Conservation (phyloP, 108 stramenopile genomes). For the Pseudonitzschia multiseries region DNA sequence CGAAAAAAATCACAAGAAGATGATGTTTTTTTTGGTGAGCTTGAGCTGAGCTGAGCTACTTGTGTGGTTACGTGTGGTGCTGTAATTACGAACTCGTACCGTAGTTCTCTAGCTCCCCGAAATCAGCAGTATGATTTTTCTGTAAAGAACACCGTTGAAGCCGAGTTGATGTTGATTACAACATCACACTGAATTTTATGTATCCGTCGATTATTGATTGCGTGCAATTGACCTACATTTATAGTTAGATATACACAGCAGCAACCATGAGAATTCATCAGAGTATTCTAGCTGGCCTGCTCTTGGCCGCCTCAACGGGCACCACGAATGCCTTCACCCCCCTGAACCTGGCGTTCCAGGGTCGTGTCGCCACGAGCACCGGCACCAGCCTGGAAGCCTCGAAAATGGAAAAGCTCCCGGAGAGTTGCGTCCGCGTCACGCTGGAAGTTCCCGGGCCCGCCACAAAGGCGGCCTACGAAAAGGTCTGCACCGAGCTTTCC, state of each 20-base stretch:
- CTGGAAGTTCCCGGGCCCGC: constrained; percentile 64
- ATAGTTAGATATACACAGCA: background rate
- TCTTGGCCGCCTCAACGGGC: constrained; percentile 17
- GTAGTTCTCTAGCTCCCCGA: too few relatives aligned
- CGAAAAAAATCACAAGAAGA: background rate
- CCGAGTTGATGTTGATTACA: background rate
- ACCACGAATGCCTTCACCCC: constrained; percentile 30
- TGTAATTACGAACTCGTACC: too few relatives aligned
- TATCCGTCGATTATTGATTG: too few relatives aligned
- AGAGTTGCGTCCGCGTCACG: constrained; percentile 71
- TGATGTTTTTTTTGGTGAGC: too few relatives aligned
- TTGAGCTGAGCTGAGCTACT: too few relatives aligned
- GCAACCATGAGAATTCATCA: constrained; percentile 1
- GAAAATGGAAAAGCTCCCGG: constrained; percentile 60
- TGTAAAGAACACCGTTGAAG: background rate
- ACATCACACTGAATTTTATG: background rate
- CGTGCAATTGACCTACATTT: background rate
- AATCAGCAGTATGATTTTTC: background rate
- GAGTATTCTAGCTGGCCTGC: constrained; percentile 4
- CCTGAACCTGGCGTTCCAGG: constrained; percentile 15
- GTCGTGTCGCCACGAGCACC: too few relatives aligned
- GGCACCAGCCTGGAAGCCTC: constrained; percentile 33
- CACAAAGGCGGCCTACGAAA: constrained; percentile 81
- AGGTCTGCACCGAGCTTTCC: constrained; percentile 65
- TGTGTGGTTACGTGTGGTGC: background rate